Conservation (phyloP, 495 filamentous ascomycete species). For the Penicillium odoratum region DNA sequence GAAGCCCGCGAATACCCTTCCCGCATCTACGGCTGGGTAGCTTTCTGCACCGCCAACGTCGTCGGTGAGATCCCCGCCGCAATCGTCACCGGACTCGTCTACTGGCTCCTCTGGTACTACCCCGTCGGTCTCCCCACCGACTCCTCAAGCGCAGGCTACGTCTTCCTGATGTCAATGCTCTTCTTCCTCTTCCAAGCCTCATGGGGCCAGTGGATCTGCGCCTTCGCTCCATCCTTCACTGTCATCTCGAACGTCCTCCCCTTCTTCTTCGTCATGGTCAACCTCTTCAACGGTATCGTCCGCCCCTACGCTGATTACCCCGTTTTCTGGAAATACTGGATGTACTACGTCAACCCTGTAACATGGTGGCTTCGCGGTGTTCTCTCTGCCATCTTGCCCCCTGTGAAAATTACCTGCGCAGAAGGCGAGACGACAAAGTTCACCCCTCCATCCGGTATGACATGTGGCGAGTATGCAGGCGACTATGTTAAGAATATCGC, state of each 20-base stretch:
- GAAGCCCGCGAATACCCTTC: conserved; percentile 73
- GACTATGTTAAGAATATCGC: conserved; percentile 50
- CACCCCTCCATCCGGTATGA: conserved; percentile 60
- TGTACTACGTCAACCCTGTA: conserved; percentile 70
- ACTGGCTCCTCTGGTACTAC: conserved; percentile 80
- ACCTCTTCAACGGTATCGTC: conserved; percentile 75
- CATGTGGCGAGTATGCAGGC: conserved; percentile 61
- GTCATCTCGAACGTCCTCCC: conserved; percentile 68
- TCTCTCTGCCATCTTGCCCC: conserved; percentile 59
- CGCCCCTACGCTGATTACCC: conserved; percentile 69
- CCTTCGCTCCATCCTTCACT: conserved; percentile 76
- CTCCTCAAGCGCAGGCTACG: conserved; percentile 68
- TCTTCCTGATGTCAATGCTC: conserved; percentile 79
- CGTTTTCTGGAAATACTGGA: conserved; percentile 79
- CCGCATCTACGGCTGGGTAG: conserved; percentile 79
- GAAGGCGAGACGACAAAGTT: conserved; percentile 64
- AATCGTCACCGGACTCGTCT: conserved; percentile 62
- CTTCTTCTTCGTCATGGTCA: conserved; percentile 74
- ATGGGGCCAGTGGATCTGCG: conserved; percentile 85
- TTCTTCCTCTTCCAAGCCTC: conserved; percentile 77
- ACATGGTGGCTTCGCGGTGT: conserved; percentile 76
- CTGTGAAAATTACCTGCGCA: conserved; percentile 57
- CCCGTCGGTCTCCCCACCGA: conserved; percentile 69
- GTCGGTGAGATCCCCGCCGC: conserved; percentile 75
- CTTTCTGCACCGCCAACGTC: conserved; percentile 75